Evolutionary conservation across 1,284 basidiomycete species (phyloP), one percentile per base, ranked within the genome.

Genomic region (Exsudoporus floridanus): DNA sequence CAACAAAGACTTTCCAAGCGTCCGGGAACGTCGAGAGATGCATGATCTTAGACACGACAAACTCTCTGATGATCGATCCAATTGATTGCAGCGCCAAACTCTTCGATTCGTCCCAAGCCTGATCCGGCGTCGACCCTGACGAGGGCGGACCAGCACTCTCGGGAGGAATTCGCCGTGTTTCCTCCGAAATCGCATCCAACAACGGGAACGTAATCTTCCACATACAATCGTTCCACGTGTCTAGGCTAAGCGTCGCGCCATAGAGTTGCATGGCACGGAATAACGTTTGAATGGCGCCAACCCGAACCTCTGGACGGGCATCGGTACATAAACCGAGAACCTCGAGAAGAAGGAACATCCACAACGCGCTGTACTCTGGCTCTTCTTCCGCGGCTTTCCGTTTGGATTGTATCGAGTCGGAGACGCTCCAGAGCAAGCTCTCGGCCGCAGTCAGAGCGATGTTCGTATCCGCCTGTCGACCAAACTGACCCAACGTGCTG

Each of bases 251-350:
- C 2, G 87, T 89, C 10, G 84, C 82, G 5, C 94, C 95, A 67
- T 98, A 98, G 18, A 98, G 79, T 69, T 96, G 92, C 70, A 98
- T 82, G 0, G 94, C 93, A 39, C 94, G 81, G 75, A 98, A 99
- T 49, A 99, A 73, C 3, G 94, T 98, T 70, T 97, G 93, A 53
- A 98, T 95, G 4, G 95, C 93, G 3, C 94, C 92, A 56, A 90
- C 88, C 13, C 95, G 83, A 1, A 97, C 93, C 65, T 98, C 94
- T 27, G 88, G 83, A 23, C 95, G 80, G 0, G 79, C 65, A 65
- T 97, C 96, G 3, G 84, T 82, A 57, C 92, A 92, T 2, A 98
- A 77, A 1, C 84, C 84, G 4, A 95, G 79, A 7, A 98, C 81
- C 67, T 94, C 91, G 1, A 86, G 77, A 3, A 99, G 74, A 16